phyloP scores from a whole-genome alignment of 108 stramenopile genomes.

The Skeletonema costatum region DNA sequence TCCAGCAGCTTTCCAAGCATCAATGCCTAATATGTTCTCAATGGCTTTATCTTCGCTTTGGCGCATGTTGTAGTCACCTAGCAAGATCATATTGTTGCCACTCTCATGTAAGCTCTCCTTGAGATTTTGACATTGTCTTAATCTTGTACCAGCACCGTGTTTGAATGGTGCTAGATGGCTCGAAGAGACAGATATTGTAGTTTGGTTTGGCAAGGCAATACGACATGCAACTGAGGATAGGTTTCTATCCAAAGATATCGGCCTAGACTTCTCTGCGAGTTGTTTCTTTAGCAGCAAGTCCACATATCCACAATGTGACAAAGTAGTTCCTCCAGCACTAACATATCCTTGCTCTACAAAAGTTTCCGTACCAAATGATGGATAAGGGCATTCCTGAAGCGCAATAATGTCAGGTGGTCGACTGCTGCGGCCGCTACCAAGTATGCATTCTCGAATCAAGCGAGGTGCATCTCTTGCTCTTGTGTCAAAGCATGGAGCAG shows the following conservation, averaged over 20 bases:
- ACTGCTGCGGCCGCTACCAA: not conserved
- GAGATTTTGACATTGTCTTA: slow-evolving; percentile 15
- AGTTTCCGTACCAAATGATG: slow-evolving; percentile 10
- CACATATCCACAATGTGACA: slow-evolving; percentile 45
- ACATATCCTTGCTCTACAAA: slow-evolving; percentile 28
- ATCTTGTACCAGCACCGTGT: slow-evolving; percentile 15
- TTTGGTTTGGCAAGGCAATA: slow-evolving; percentile 25
- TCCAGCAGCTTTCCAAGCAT: slow-evolving; percentile 41
- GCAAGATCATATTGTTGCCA: slow-evolving; percentile 21
- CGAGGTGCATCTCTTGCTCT: slow-evolving; percentile 20
- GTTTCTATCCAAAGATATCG: slow-evolving; percentile 4
- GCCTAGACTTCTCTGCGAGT: not conserved
- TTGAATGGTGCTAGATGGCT: slow-evolving; percentile 39
- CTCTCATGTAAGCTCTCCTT: slow-evolving; percentile 10
- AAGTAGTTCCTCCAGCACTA: slow-evolving; percentile 16
- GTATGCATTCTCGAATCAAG: slow-evolving; percentile 28
- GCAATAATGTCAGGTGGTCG: slow-evolving; percentile 31
- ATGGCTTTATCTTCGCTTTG: slow-evolving; percentile 20
- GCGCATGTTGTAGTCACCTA: slow-evolving; percentile 47
- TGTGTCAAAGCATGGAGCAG: slow-evolving; percentile 1
- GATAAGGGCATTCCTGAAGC: slow-evolving; percentile 39
- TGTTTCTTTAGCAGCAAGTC: slow-evolving; percentile 34
- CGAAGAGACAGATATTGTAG: slow-evolving; percentile 34
- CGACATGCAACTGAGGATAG: slow-evolving; percentile 33
- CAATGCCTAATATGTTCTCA: slow-evolving; percentile 21